phyloP scores from a whole-genome alignment of 352 stramenopile genomes.

The Phytophthora idaei region DNA sequence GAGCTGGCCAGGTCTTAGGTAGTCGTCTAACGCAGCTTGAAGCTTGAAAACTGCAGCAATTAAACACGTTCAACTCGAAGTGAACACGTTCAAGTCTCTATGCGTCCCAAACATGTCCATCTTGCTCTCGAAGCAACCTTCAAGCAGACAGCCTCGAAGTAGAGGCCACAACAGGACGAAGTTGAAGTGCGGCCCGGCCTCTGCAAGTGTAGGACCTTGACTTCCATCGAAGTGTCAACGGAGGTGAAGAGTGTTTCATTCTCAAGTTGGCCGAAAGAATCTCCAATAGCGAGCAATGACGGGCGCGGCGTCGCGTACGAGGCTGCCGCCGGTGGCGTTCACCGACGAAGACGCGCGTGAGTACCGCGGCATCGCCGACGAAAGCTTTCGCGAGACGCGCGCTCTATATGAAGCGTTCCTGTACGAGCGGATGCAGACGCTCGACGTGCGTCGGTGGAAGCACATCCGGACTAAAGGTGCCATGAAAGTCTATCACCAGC shows the following conservation, averaged over 20 bases:
- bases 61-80: slow-evolving; percentile 7
- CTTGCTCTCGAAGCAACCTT: slow-evolving; percentile 2
- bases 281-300: slow-evolving; percentile 8
- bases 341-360: slow-evolving; percentile 38
- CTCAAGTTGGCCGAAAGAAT: slow-evolving; percentile 3
- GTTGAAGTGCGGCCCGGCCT: slow-evolving; percentile 7
- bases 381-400: slow-evolving; percentile 46
- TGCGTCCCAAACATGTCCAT: background rate
- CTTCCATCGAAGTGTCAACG: too few species aligned
- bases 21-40: background rate
- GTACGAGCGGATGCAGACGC: slow-evolving; percentile 27
- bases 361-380: slow-evolving; percentile 38
- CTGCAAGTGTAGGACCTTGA: slow-evolving; percentile 12
- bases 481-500: slow-evolving; percentile 48
- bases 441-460: slow-evolving; percentile 46
- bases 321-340: slow-evolving; percentile 34
- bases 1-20: slow-evolving; percentile 1
- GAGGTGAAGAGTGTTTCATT: slow-evolving; percentile 4
- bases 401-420: slow-evolving; percentile 49
- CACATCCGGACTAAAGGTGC: slow-evolving; percentile 32
- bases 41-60: background rate
- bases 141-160: slow-evolving; percentile 6
- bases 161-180: slow-evolving; percentile 9
- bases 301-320: slow-evolving; percentile 7
- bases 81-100: slow-evolving; percentile 2